Evolutionary conservation across 768 basidiomycete species (phyloP), one percentile per base, ranked within the genome.

Genomic region (Coprinopsis cinerea): DNA sequence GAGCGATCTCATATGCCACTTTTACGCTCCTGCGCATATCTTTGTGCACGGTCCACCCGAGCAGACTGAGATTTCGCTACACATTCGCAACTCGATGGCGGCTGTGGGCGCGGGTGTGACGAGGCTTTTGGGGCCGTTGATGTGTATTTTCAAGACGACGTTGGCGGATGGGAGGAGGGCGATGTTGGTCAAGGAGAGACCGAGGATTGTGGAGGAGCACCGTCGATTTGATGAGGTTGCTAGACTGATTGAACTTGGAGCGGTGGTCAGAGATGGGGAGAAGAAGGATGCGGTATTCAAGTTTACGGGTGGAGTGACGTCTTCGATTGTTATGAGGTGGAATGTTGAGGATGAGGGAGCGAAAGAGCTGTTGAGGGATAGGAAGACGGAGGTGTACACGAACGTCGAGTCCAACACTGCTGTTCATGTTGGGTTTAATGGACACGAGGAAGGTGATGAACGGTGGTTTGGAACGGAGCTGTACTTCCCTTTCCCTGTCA

Each of bases 401-500:
- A n/a, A n/a, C n/a, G n/a, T n/a, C n/a, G n/a, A n/a, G n/a, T n/a
- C n/a, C n/a, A n/a, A n/a, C n/a, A n/a, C n/a, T n/a, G n/a, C n/a
- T n/a, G n/a, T n/a, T n/a, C n/a, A n/a, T n/a, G n/a, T n/a, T n/a
- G n/a, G n/a, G n/a, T n/a, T n/a, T n/a, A n/a, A n/a, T n/a, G n/a
- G n/a, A n/a, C n/a, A n/a, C n/a, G n/a, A n/a, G n/a, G n/a, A n/a
- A n/a, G n/a, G n/a, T n/a, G n/a, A n/a, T n/a, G n/a, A n/a, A n/a
- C n/a, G n/a, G n/a, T n/a, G n/a, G n/a, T n/a, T n/a, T n/a, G n/a
- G n/a, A n/a, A n/a, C n/a, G 41, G 26, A 24, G 23, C 41, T 79
- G 5, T 6, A 41, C 1, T 79, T 69, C 37, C 78, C 77, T 0
- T 71, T 75, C 39, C 75, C 76, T 7, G 61, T 81, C 9, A 56